Percentiles rank a stretch among this genome's conserved stretches.
Conservation (phyloP, 169 alveolate genomes). For the Cryptosporidium viatorum region DNA sequence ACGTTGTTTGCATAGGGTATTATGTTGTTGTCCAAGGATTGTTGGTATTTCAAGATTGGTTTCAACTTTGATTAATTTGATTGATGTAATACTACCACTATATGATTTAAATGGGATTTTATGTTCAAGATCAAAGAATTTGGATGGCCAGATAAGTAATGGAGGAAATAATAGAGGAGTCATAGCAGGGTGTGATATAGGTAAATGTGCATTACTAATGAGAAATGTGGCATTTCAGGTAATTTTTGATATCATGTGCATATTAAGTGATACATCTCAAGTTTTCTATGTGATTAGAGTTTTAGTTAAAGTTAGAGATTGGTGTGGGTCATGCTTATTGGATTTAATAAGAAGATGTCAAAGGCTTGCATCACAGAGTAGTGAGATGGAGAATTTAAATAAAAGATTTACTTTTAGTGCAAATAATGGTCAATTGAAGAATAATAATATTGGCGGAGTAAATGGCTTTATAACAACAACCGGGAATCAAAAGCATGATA, state of each 20-base stretch:
- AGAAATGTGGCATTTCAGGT: conserved; percentile 61
- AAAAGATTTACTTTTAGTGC: background rate
- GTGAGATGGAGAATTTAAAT: background rate
- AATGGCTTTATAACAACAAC: background rate
- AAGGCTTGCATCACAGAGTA: conserved; percentile 37
- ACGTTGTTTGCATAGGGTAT: conserved; percentile 67
- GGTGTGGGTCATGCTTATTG: conserved; percentile 74
- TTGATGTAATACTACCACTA: conserved; percentile 53
- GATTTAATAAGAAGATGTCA: conserved; percentile 71
- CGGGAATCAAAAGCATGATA: background rate
- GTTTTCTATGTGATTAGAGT: conserved; percentile 70
- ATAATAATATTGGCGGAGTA: background rate
- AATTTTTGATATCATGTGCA: conserved; percentile 58
- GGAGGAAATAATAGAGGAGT: background rate
- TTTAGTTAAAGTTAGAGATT: conserved; percentile 61
- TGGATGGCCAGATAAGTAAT: background rate
- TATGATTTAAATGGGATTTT: conserved; percentile 61
- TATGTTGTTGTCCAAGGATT: conserved; percentile 70
- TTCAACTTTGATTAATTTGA: conserved; percentile 25
- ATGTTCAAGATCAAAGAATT: conserved; percentile 41
- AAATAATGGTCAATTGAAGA: background rate
- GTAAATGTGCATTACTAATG: conserved; percentile 46
- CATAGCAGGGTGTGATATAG: background rate
- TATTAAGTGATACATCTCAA: conserved; percentile 72
- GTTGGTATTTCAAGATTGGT: conserved; percentile 35